Evolutionary conservation across 2,329 filamentous ascomycete genomes (phyloP).

Genomic region (Trichoderma sp.): DNA sequence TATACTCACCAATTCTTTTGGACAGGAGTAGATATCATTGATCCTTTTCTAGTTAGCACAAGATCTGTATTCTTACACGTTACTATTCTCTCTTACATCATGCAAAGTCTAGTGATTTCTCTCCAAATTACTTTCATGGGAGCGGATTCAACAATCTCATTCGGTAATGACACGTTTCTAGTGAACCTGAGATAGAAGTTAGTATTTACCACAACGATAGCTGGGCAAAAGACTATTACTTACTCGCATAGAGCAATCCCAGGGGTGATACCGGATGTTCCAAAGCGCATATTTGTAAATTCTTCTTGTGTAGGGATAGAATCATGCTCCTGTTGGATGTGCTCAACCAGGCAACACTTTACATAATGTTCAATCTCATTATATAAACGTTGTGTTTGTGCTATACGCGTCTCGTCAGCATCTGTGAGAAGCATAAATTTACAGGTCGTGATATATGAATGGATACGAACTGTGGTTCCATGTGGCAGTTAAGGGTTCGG

Average conservation of each 20-base stretch:
- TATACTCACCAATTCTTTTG: slow-evolving; percentile 3
- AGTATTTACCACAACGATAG: background rate
- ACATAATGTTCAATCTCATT: slow-evolving; percentile 3
- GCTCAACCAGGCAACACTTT: background rate
- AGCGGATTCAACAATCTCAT: background rate
- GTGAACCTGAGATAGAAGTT: background rate
- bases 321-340: background rate
- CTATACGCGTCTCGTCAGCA: background rate
- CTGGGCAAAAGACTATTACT: background rate
- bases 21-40: slow-evolving; percentile 6
- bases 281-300: background rate
- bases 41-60: background rate
- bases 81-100: background rate
- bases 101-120: slow-evolving; percentile 7
- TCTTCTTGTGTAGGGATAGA: background rate
- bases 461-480: background rate
- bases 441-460: no score
- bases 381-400: background rate
- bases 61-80: background rate
- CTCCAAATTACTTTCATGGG: slow-evolving; percentile 5
- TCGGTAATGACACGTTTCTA: background rate
- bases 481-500: background rate
- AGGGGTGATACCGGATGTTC: slow-evolving; percentile 8
- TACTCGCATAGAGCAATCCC: slow-evolving; percentile 4
- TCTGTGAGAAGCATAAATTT: background rate